phyloP scores from a whole-genome alignment of 495 filamentous ascomycete species.

The Penicillium angulare region DNA sequence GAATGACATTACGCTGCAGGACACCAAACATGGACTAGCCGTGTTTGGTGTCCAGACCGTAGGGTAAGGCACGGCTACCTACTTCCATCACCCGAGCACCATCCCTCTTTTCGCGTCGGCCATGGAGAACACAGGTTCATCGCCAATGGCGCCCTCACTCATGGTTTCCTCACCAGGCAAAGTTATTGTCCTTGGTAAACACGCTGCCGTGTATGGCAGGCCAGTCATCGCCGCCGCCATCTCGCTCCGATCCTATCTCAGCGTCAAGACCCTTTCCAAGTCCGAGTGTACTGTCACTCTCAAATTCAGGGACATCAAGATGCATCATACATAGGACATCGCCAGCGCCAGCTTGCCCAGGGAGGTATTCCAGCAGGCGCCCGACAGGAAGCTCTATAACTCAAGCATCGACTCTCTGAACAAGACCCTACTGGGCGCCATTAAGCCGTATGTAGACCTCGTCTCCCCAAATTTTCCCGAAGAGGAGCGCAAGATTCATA shows the following conservation, averaged over 20 bases:
- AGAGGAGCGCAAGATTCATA: conserved; percentile 73
- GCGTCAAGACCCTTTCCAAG: conserved; percentile 56
- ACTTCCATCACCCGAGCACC: too few relatives aligned
- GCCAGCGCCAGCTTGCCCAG: conserved; percentile 85
- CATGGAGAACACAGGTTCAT: too few relatives aligned
- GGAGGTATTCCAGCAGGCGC: conserved; percentile 71
- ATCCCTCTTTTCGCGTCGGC: too few relatives aligned
- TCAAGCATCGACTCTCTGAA: conserved; percentile 79
- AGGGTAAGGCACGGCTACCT: too few relatives aligned
- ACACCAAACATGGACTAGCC: too few relatives aligned
- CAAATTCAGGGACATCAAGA: conserved; percentile 79
- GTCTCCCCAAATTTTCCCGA: conserved; percentile 64
- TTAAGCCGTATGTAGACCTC: conserved; percentile 67
- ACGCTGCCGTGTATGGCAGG: conserved; percentile 95
- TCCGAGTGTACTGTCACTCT: conserved; percentile 56
- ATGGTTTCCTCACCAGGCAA: conserved; percentile 98
- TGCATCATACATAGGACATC: conserved; percentile 88
- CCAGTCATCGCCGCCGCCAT: conserved; percentile 91
- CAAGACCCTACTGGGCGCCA: conserved; percentile 68
- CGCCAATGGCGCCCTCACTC: conserved; percentile 72
- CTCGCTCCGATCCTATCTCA: conserved; percentile 89
- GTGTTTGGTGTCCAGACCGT: too few relatives aligned
- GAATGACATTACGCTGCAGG: too few relatives aligned
- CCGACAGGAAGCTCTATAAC: conserved; percentile 91
- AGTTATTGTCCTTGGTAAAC: conserved; percentile 94